A percentile compares a stretch with the other conserved stretches of the same genome.
These are phyloP conservation scores for Trametes cinnabarina DNA, from an alignment of 768 basidiomycete genomes.

Conservation along the genomic window DNA sequence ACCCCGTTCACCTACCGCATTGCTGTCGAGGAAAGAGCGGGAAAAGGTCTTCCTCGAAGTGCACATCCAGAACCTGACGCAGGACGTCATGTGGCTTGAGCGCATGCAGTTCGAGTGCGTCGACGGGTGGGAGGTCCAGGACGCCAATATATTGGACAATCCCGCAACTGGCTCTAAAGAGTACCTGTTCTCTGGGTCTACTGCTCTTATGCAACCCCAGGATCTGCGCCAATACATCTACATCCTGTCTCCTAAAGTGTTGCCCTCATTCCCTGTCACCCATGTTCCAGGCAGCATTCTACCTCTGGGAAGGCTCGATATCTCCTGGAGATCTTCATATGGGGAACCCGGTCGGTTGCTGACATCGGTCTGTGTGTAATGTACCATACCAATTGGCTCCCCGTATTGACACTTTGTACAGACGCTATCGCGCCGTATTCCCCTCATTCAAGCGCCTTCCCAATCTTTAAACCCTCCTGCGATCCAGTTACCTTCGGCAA, in stretches of 20 bases:
- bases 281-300: slow-evolving; percentile 69
- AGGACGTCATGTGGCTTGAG: slow-evolving; percentile 74
- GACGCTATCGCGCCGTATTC: slow-evolving; percentile 81
- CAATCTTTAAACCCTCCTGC: slow-evolving; percentile 32
- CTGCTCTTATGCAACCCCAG: slow-evolving; percentile 77
- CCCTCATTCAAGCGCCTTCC: slow-evolving; percentile 42
- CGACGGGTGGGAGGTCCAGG: slow-evolving; percentile 60
- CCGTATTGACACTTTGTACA: slow-evolving; percentile 18
- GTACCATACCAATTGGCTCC: neutral
- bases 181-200: slow-evolving; percentile 51
- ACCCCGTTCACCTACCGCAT: slow-evolving; percentile 69
- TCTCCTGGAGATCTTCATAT: slow-evolving; percentile 82
- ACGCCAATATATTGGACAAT: slow-evolving; percentile 45
- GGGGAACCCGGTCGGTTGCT: slow-evolving; percentile 85
- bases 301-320: slow-evolving; percentile 83
- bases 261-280: slow-evolving; percentile 44
- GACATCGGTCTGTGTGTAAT: slow-evolving; percentile 56
- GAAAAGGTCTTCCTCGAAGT: slow-evolving; percentile 90
- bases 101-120: slow-evolving; percentile 76
- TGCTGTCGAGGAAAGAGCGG: slow-evolving; percentile 60
- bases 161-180: slow-evolving; percentile 12
- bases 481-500: slow-evolving; percentile 21
- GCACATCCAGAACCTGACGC: slow-evolving; percentile 86
- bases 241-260: slow-evolving; percentile 56
- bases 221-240: slow-evolving; percentile 88